Percentiles rank a stretch among this genome's conserved stretches.
Conservation (phyloP, 306 rosid species). For the Lathyrus aphaca region DNA sequence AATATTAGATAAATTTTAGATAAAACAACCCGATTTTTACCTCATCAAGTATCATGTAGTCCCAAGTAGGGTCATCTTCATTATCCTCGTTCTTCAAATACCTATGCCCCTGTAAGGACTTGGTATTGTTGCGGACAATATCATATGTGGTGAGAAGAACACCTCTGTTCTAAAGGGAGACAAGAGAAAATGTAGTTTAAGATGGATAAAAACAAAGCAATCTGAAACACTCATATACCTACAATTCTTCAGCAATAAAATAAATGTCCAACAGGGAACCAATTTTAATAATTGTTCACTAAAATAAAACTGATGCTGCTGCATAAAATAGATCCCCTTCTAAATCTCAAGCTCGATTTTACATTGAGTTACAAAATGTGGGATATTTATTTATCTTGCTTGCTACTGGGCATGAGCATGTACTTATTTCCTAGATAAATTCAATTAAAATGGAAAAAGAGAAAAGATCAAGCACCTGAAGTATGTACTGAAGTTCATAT, state of each 20-base stretch:
- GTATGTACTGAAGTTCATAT: conserved; percentile 82
- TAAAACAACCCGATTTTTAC: conserved; percentile 42
- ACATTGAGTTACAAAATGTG: conserved; percentile 13
- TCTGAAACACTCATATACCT: not conserved
- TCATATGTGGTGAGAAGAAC: conserved; percentile 94
- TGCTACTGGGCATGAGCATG: not conserved
- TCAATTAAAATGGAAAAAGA: conserved; percentile 21
- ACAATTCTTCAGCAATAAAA: conserved; percentile 2
- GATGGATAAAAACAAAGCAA: conserved; percentile 20
- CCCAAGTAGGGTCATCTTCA: conserved; percentile 74
- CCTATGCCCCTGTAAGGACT: conserved; percentile 60
- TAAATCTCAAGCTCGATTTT: conserved; percentile 18
- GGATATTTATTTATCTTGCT: conserved; percentile 7
- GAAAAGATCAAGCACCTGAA: conserved; percentile 60
- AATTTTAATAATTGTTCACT: not conserved
- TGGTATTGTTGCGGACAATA: conserved; percentile 83
- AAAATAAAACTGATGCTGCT: conserved; percentile 16
- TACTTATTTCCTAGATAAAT: conserved; percentile 4
- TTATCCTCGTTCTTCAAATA: conserved; percentile 55
- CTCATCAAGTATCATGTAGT: conserved; percentile 98
- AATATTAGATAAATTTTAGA: conserved; percentile 11
- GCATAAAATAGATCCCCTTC: conserved; percentile 11
- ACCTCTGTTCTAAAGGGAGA: conserved; percentile 71
- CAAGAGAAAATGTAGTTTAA: conserved; percentile 21
- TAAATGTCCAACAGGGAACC: conserved; percentile 12